These are phyloP conservation scores for Saturnispora dispora DNA, from an alignment of 805 yeast genomes.

Conservation along the genomic window DNA sequence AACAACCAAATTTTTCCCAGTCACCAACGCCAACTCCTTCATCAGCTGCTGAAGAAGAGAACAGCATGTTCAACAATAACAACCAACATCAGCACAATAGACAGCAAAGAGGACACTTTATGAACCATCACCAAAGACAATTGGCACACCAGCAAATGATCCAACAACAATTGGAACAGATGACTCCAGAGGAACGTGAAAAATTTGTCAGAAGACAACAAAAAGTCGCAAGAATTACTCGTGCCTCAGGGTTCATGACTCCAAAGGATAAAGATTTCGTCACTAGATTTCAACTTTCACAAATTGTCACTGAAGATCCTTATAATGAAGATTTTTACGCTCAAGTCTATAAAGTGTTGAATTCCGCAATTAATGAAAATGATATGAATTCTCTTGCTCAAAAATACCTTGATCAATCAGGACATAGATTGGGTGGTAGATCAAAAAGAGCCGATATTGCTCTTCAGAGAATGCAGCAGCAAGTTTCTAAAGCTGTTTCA, in stretches of 20 bases:
- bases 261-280: slow-evolving; percentile 95
- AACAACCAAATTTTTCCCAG: not conserved
- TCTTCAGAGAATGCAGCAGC: slow-evolving; percentile 95
- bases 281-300: slow-evolving; percentile 88
- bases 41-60: slow-evolving; percentile 5
- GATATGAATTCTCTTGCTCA: slow-evolving; percentile 80
- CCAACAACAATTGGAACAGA: slow-evolving; percentile 30
- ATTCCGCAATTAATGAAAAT: slow-evolving; percentile 45
- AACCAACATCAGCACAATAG: slow-evolving; percentile 13
- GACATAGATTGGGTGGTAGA: slow-evolving; percentile 83
- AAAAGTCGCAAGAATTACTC: slow-evolving; percentile 65
- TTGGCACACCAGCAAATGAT: slow-evolving; percentile 21
- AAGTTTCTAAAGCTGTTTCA: slow-evolving; percentile 91
- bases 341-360: slow-evolving; percentile 78
- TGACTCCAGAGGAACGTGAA: slow-evolving; percentile 67
- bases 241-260: slow-evolving; percentile 89
- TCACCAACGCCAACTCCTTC: slow-evolving; percentile 8
- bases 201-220: slow-evolving; percentile 59
- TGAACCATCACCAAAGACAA: slow-evolving; percentile 16
- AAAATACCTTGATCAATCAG: slow-evolving; percentile 84
- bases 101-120: slow-evolving; percentile 13
- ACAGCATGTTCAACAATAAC: not conserved
- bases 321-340: slow-evolving; percentile 93
- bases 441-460: slow-evolving; percentile 81
- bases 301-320: slow-evolving; percentile 94